Conservation (phyloP, 2,329 filamentous ascomycete species). For the Nemania sp. region DNA sequence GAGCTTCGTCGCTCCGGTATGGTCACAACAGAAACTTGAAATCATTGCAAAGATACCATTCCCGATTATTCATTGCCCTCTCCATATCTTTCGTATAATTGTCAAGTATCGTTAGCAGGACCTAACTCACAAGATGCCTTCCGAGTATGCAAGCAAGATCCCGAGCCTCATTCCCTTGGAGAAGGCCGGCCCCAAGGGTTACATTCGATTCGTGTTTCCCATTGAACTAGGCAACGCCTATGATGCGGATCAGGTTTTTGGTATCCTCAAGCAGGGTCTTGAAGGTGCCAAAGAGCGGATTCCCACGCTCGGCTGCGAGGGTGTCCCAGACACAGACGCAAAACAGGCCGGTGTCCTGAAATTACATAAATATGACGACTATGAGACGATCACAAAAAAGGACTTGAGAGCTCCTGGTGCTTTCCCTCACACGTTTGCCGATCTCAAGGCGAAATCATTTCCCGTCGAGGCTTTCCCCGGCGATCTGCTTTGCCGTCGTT, state of each 20-base stretch:
- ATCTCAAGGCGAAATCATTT: constrained; percentile 37
- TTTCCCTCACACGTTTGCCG: constrained; percentile 35
- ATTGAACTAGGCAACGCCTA: constrained; percentile 42
- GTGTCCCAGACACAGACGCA: constrained; percentile 38
- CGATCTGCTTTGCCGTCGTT: constrained; percentile 35
- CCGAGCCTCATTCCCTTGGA: constrained; percentile 38
- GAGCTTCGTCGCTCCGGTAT: constrained; percentile 13
- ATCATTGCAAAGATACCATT: neutral
- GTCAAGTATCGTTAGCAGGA: neutral
- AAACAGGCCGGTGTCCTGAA: constrained; percentile 42
- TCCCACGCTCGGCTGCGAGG: constrained; percentile 41
- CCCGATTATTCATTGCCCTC: neutral
- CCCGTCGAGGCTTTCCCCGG: constrained; percentile 33
- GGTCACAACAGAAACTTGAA: neutral
- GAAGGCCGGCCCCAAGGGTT: constrained; percentile 43
- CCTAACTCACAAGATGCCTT: constrained; percentile 25
- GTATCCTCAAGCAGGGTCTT: constrained; percentile 39
- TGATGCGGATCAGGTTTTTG: constrained; percentile 35
- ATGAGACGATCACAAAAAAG: constrained; percentile 36
- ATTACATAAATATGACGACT: constrained; percentile 35
- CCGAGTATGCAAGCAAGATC: constrained; percentile 28
- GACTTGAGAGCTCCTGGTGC: constrained; percentile 33
- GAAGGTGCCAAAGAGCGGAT: constrained; percentile 38
- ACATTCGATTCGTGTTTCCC: constrained; percentile 43
- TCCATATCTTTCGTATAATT: constrained; percentile 1